Evolutionary conservation across 2,329 filamentous ascomycete genomes (phyloP), one percentile per base, ranked within the genome.

Genomic region (Nigrospora sphaerica): DNA sequence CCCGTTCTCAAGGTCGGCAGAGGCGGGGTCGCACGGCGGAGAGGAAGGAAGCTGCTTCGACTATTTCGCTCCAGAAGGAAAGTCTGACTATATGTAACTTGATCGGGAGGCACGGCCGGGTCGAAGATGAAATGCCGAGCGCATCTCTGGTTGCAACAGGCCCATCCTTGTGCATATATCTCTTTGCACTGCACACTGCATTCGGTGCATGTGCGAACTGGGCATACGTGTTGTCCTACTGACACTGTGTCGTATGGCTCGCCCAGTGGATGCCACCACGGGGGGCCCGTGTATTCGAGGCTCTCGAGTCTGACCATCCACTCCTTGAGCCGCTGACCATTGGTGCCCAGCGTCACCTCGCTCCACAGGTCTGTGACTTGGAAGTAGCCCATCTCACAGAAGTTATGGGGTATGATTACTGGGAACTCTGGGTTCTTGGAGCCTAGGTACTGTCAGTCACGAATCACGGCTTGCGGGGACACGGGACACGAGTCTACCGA

Each of bases 381-480:
- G 59, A 87, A 90, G 60, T 74, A 81, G n/a, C 72, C 83, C 37
- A 90, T 68, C 0, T 88, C 79, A 46, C 76, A 81, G 55, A 82
- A 89, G 1, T 73, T 66, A 47, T 83, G 71, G 0, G 77, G 75
- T 9, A 83, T 66, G 23, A 69, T 65, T 1, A 70, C 72, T 16
- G 4, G 46, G 37, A 23, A 32, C 34, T 49, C 37, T 4, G 38
- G 38, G 38, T 46, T 39, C 45, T 33, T 47, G 16, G 33, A 39
- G 19, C 44, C 44, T 46, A 18, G 23, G 32, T 23, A 35, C 39
- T 23, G 34, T 44, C n/a, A 44, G 33, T 37, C 31, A 28, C 6
- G 23, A 28, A 28, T 28, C 23, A 28, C 6, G 23, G 10, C 23
- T 28, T 10, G 7, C 10, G 23, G 7, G 7, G 5, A 9, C 10